phyloP scores from a whole-genome alignment of 148 eudicot species.

The Polygonum maritimum region DNA sequence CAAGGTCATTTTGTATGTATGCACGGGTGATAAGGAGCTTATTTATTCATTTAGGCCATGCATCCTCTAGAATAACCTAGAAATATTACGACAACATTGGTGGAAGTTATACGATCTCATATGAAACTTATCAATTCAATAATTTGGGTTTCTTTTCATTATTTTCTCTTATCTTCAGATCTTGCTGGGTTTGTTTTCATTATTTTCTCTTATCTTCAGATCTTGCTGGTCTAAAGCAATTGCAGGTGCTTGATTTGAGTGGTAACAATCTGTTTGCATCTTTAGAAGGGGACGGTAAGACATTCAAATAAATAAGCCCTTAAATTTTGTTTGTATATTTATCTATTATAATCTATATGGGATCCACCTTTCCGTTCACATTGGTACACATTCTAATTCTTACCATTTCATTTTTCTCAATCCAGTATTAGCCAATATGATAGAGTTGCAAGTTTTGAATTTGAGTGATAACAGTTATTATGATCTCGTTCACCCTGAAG shows the following conservation, averaged over 20 bases:
- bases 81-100: no score
- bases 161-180: neutral
- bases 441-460: neutral
- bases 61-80: no score
- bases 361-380: neutral
- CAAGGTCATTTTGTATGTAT: no score
- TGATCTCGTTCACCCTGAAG: neutral
- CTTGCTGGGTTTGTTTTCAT: neutral
- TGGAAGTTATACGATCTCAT: no score
- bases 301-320: no score
- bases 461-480: neutral
- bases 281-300: neutral
- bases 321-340: no score
- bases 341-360: no score
- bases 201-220: neutral
- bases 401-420: no score
- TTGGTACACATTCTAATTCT: neutral
- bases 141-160: neutral
- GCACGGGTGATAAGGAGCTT: no score
- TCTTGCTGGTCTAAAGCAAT: neutral
- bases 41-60: no score
- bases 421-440: neutral
- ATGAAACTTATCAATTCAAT: no score
- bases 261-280: neutral
- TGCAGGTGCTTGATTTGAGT: neutral